phyloP scores from a whole-genome alignment of 495 filamentous ascomycete species.

The Penicillium cinerascens region DNA sequence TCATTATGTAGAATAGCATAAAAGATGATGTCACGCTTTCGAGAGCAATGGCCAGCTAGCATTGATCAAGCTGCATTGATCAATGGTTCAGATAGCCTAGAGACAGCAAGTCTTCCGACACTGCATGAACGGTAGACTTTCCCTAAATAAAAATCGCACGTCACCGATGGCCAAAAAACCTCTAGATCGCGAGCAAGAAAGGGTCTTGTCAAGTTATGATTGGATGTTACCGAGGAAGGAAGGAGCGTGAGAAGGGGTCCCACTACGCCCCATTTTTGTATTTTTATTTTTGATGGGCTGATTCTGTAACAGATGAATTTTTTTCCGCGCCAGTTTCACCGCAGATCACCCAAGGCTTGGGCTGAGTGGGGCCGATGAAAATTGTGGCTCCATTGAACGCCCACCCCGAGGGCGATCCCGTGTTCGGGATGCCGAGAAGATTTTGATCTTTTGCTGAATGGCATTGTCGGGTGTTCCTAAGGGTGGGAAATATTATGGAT shows the following conservation, averaged over 20 bases:
- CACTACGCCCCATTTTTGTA: background rate
- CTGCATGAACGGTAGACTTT: background rate
- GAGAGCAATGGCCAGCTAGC: background rate
- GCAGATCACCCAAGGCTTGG: constrained; percentile 22
- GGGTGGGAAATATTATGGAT: background rate
- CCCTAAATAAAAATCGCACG: background rate
- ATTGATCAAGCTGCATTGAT: background rate
- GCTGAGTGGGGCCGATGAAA: constrained; percentile 18
- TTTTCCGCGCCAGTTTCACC: constrained; percentile 15
- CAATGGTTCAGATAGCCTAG: background rate
- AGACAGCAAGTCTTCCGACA: background rate
- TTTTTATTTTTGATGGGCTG: constrained; percentile 10
- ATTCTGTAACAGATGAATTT: background rate
- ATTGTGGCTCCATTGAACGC: constrained; percentile 15
- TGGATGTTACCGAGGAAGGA: background rate
- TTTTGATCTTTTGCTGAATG: background rate
- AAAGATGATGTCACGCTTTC: background rate
- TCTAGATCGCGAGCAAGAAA: background rate
- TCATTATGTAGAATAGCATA: background rate
- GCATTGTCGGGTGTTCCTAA: background rate
- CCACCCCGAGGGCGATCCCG: constrained; percentile 12
- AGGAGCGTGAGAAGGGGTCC: background rate
- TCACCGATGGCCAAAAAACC: background rate
- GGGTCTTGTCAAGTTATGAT: background rate
- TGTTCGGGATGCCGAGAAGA: constrained; percentile 21